Base-by-base conservation (phyloP, 129 eudicot species). In the sunflower (Helianthus annuus) region DNA sequence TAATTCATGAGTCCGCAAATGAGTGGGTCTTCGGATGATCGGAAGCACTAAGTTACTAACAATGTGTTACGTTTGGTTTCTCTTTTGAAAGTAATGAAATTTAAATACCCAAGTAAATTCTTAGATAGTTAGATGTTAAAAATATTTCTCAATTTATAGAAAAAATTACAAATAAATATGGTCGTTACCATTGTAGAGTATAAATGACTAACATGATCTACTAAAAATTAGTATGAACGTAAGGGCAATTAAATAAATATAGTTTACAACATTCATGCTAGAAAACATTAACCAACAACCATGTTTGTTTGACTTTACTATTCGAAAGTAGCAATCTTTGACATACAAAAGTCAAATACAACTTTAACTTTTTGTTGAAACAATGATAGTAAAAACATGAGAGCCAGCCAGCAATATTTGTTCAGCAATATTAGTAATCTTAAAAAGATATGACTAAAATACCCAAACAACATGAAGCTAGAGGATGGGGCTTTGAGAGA, bases 401-500 rank as follows among this genome's bases (percentile, higher is more conserved):
- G 16, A 29, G 72, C 39, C 49, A 15, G 22, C 22, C 22, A 19
- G 17, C 63, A 48, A 63, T 63, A 32, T 13, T 24, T 58, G 15
- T 22, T 63, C 69, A 17, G 17, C 40, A 45, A 32, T 24, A n/a
- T 32, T 32, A 32, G 4, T 32, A 32, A 32, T 3, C 32, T 17
- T 19, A 29, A 55, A 5, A 17, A 55, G 1, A 6, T 9, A 53
- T 32, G 49, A 57, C 59, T 10, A 46, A 46, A 56, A 48, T 7
- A 40, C 3, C 9, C 36, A 24, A 17, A 22, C 10, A n/a, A 64
- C 46, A 2, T 6, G 19, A 67, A 46, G 45, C 82, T 71, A 61
- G 54, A 60, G 61, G 52, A 85, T 58, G 59, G 83, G 69, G 68
- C 76, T 60, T 70, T 73, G 81, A 77, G 48, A 62, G 65, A 64